A percentile compares a stretch with the other conserved stretches of the same genome.
Conservation (phyloP, 2,329 filamentous ascomycete species). For the Grosmannia penicillata region DNA sequence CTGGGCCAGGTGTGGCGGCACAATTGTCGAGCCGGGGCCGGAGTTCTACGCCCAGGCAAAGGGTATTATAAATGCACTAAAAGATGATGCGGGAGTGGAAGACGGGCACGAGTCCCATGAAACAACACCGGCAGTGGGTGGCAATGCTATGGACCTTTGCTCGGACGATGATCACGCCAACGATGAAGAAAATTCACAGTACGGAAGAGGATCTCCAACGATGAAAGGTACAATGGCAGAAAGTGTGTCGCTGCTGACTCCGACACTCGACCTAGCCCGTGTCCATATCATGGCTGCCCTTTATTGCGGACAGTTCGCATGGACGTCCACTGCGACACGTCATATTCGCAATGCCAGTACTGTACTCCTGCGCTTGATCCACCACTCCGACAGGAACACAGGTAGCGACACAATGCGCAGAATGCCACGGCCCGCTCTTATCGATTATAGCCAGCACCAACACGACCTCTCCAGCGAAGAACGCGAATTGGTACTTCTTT, state of each 20-base stretch:
- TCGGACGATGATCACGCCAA: no score
- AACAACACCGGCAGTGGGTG: no score
- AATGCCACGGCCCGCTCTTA: background rate
- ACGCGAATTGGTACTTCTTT: constrained; percentile 6
- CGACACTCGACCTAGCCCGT: constrained; percentile 7
- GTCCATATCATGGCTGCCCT: constrained; percentile 9
- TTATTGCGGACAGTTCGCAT: constrained; percentile 8
- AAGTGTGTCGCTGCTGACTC: background rate
- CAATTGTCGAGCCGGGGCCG: constrained; percentile 2
- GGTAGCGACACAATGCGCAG: background rate
- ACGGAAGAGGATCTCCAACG: background rate
- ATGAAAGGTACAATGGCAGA: background rate
- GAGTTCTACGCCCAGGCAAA: constrained; percentile 6
- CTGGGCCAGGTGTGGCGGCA: constrained; percentile 5
- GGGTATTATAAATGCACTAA: constrained; percentile 4
- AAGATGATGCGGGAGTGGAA: no score
- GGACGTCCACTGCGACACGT: constrained; percentile 4
- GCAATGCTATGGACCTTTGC: no score
- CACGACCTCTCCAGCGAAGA: constrained; percentile 3
- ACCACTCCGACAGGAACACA: background rate
- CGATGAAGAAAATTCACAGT: background rate
- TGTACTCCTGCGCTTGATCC: constrained; percentile 3
- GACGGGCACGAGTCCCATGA: no score
- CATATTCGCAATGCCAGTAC: constrained; percentile 5
- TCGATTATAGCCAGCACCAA: constrained; percentile 3